Base-by-base conservation (phyloP, 345 rosid species). In the Cardamine chenopodiifolia region DNA sequence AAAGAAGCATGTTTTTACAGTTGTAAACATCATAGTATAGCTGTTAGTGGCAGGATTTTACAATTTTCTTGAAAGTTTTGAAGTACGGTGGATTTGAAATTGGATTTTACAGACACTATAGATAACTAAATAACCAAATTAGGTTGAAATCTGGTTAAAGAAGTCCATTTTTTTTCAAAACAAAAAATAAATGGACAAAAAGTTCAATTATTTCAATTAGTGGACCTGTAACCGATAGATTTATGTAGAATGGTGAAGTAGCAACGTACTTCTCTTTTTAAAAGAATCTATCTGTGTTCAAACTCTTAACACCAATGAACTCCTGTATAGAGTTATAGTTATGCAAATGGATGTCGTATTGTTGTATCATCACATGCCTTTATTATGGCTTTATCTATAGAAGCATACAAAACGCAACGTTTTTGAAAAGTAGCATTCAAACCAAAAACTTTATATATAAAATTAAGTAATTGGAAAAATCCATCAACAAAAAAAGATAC, bases 381-480 rank as follows among this genome's bases (percentile, higher is more conserved):
- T 13, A 40, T 40, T 13, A 40, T 40, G 28, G 32, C 29, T 47
- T 65, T 19, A 12, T 13, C 28, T n/a, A 18, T 28, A 7, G 20
- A 50, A 48, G 17, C 40, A 28, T 9, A 66, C 48, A 19, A 48
- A 50, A 50, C 48, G 23, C 56, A 47, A 7, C 54, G 34, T 15
- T 61, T 39, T 14, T 15, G 0, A 2, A 28, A 14, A 49, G 26
- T 49, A 56, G 62, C 44, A 58, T 58, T 18, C 9, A 12, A 19
- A 59, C 28, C 2, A 3, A 18, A 53, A 42, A 45, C 25, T 54
- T 40, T 11, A 23, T n/a, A 14, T 4, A 40, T 19, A 0, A 28
- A 42, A 40, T 19, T 0, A 29, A 42, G 42, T 37, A 50, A 63
- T 2, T 63, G 55, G 78, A 49, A 18, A 48, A 57, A 57, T 66